Base-by-base conservation (phyloP, 2,329 filamentous ascomycete genomes). In the Penicillium sp. region DNA sequence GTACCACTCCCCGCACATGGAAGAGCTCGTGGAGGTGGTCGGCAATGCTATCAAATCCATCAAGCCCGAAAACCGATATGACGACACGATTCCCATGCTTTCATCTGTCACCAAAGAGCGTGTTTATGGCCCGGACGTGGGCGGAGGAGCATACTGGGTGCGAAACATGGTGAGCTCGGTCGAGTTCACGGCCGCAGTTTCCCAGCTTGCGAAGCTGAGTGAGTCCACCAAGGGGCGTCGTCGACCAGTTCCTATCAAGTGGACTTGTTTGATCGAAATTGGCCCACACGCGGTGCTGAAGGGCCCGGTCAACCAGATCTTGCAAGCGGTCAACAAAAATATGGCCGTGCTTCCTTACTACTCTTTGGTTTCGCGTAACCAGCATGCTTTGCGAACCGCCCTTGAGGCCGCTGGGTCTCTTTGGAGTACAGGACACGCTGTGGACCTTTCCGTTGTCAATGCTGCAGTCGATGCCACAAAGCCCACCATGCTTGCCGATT, bases 201-300 rank as follows among this genome's bases (percentile, higher is more conserved):
- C 57, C 3, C 38, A 59, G 7, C 43, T 64, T 11, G 54, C 56
- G 11, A 57, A 22, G 2, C 22, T 58, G 24, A 56, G 44, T 10
- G 54, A 59, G 16, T 55, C 55, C 36, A 54, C 24, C 48, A 61
- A 56, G 45, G 51, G 45, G 42, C 57, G 57, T 22, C 50, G 55
- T 2, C 55, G 57, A 1, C 52, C 57, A 2, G 55, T 58, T 6
- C 54, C 59, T 8, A 46, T 60, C 13, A 57, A 54, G 45, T 61
- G 51, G 51, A 54, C 48, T 4, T 39, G 45, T 0, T 45, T 65
- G 18, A 16, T 71, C 14, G 69, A 71, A 29, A 61, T 71, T 32
- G 69, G 69, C 2, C 69, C 68, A 1, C 68, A 71, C 18, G 52
- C 59, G 7, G 67, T 67, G 8, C 40, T 71, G 9, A 56, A 59